A percentile compares a stretch with the other conserved stretches of the same genome.
Evolutionary conservation across 1,284 basidiomycete species (phyloP).

Genomic region (Entoloma clypeatum): DNA sequence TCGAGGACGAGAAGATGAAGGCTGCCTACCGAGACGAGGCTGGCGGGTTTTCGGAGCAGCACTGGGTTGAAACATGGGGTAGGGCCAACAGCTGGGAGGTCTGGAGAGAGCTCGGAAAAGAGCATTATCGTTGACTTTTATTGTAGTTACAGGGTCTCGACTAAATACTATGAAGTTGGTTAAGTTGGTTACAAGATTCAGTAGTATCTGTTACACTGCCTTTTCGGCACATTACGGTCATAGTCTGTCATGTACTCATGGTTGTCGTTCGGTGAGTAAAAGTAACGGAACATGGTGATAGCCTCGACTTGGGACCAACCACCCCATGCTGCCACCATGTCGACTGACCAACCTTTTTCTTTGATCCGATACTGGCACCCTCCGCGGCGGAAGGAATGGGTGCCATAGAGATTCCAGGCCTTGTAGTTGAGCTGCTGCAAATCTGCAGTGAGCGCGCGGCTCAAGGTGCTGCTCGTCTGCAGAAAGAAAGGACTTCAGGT

Average conservation of each 20-base stretch:
- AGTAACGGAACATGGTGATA: conserved; percentile 23
- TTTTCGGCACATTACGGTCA: conserved; percentile 3
- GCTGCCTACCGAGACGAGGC: neutral
- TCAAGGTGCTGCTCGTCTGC: conserved; percentile 16
- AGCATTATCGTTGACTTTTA: neutral
- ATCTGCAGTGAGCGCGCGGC: conserved; percentile 15
- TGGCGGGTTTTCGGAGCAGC: neutral
- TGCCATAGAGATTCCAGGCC: conserved; percentile 21
- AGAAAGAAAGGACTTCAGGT: no score
- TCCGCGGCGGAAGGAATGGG: conserved; percentile 23
- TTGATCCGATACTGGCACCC: conserved; percentile 22
- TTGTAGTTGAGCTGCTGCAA: conserved; percentile 19
- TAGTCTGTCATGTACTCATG: conserved; percentile 19
- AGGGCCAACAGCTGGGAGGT: conserved; percentile 3
- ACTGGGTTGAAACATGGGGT: conserved; percentile 3
- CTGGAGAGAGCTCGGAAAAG: conserved; percentile 5
- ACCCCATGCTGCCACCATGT: conserved; percentile 22
- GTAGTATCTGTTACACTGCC: neutral
- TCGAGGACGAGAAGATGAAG: conserved; percentile 2
- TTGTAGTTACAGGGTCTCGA: no score
- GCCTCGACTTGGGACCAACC: conserved; percentile 25
- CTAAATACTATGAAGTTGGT: no score
- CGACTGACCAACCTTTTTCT: conserved; percentile 13
- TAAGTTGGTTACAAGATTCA: neutral
- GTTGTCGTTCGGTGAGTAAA: conserved; percentile 25